Conservation (phyloP, 2,329 filamentous ascomycete species). For the Colletotrichum zoysiae region DNA sequence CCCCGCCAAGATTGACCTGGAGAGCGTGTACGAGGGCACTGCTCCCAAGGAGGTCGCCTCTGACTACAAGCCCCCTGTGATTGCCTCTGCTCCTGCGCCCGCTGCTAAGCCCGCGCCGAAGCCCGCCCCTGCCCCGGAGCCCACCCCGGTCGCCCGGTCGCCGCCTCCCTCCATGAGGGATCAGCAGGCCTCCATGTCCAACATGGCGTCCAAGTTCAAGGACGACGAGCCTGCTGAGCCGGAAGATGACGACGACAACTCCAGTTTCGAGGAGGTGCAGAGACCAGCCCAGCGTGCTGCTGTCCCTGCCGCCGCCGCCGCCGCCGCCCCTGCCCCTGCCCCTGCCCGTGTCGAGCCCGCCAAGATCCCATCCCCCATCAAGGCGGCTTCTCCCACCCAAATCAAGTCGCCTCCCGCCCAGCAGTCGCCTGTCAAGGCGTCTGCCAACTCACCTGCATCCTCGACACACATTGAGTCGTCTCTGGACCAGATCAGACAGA, state of each 20-base stretch:
- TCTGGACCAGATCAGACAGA: conserved; percentile 80
- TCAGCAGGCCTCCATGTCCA: conserved; percentile 88
- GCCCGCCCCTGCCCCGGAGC: conserved; percentile 64
- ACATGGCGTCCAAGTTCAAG: conserved; percentile 87
- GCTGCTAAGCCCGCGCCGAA: conserved; percentile 63
- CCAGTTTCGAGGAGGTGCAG: conserved; percentile 87
- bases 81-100: conserved; percentile 58
- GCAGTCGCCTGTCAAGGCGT: conserved; percentile 39
- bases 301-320: conserved; percentile 47
- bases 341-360: conserved; percentile 55
- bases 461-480: conserved; percentile 68
- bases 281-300: conserved; percentile 77
- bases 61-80: conserved; percentile 71
- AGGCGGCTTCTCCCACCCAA: conserved; percentile 52
- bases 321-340: conserved; percentile 51
- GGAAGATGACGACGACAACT: conserved; percentile 75
- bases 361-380: conserved; percentile 60
- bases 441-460: conserved; percentile 46
- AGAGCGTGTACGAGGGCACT: conserved; percentile 88
- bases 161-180: conserved; percentile 80
- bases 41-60: conserved; percentile 81
- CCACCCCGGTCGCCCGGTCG: conserved; percentile 53
- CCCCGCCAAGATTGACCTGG: conserved; percentile 93
- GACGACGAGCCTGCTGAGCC: conserved; percentile 73
- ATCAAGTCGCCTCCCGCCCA: conserved; percentile 40